Base-by-base conservation (phyloP, 164 flowering plant species). In the Dillenia turbinata region DNA sequence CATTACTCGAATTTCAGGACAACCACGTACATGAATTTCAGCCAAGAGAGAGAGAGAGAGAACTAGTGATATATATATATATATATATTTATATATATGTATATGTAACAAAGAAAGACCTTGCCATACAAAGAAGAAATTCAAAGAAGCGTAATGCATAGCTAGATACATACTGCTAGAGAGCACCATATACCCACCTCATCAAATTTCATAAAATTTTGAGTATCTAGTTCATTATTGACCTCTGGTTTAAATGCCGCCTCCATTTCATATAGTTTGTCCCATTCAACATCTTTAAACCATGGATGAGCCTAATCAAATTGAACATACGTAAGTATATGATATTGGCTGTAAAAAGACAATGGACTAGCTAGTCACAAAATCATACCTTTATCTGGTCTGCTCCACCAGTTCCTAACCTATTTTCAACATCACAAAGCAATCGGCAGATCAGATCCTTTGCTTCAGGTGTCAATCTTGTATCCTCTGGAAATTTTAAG, bases 241-340 rank as follows among this genome's bases (percentile, higher is more conserved):
- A 95, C 86, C 71, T 83, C 84, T 17, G 99, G 99, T 70, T 84
- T 92, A 66, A 83, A 95, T 44, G 99, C 99, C 61, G 97, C 97
- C 26, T 89, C 96, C 81, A 73, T 80, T 61, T 86, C 92, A 72
- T 95, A 95, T 43, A 95, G 85, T 56, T 62, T 85, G 76, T 88
- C 96, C 99, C 99, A 95, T 6, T 50, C 72, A 60, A 82, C 59
- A 72, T 78, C 96, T 82, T 71, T 85, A 76, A 95, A 95, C 99
- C 99, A 95, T 59, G 97, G 94, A 79, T 95, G 99, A 67, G 84
- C 87, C 99, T 95, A 82, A 17, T 63, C 22, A 33, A 68, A 59
- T 40, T 24, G 52, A 60, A 65, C 8, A 24, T 49, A 14, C 10
- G 54, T 43, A 46, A 46, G 40, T 59, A 61, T 10, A 52, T 47